A percentile compares a stretch with the other conserved stretches of the same genome.
Conservation (phyloP, 352 stramenopile species). For the Pythium dissotocum region DNA sequence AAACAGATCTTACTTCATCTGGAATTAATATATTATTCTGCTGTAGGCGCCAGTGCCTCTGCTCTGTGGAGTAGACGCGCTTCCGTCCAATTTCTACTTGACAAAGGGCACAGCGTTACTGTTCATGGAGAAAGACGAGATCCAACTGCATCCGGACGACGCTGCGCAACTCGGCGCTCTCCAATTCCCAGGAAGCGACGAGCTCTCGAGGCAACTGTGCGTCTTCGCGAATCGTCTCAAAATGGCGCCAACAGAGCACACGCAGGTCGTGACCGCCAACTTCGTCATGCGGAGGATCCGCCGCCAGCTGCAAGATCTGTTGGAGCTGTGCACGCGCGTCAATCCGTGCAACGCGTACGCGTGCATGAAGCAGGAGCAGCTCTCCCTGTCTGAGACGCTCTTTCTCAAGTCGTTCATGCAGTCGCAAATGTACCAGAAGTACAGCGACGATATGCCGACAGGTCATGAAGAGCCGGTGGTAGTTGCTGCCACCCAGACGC, state of each 20-base stretch:
- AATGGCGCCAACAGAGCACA: background rate
- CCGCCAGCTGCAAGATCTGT: slow-evolving; percentile 15
- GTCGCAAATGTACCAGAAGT: slow-evolving; percentile 34
- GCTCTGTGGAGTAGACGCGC: slow-evolving; percentile 25
- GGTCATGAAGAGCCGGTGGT: background rate
- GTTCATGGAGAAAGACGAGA: slow-evolving; percentile 17
- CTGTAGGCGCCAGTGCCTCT: slow-evolving; percentile 27
- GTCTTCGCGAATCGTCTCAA: slow-evolving; percentile 10
- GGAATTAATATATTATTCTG: background rate
- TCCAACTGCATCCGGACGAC: slow-evolving; percentile 25
- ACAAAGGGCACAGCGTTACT: slow-evolving; percentile 28
- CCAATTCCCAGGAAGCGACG: slow-evolving; percentile 24
- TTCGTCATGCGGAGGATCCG: slow-evolving; percentile 23
- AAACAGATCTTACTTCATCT: background rate
- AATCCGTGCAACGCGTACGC: slow-evolving; percentile 31
- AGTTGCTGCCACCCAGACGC: background rate
- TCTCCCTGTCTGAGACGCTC: slow-evolving; percentile 27
- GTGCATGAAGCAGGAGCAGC: slow-evolving; percentile 32
- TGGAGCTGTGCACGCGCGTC: slow-evolving; percentile 23
- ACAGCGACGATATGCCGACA: slow-evolving; percentile 21
- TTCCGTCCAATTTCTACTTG: slow-evolving; percentile 17
- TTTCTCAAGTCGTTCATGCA: slow-evolving; percentile 34
- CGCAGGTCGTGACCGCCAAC: slow-evolving; percentile 8
- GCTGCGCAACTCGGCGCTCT: slow-evolving; percentile 20
- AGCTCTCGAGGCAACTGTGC: slow-evolving; percentile 10